These are phyloP conservation scores for Aureobasidium sp. DNA, from an alignment of 2,329 filamentous ascomycete species.

Conservation along the genomic window DNA sequence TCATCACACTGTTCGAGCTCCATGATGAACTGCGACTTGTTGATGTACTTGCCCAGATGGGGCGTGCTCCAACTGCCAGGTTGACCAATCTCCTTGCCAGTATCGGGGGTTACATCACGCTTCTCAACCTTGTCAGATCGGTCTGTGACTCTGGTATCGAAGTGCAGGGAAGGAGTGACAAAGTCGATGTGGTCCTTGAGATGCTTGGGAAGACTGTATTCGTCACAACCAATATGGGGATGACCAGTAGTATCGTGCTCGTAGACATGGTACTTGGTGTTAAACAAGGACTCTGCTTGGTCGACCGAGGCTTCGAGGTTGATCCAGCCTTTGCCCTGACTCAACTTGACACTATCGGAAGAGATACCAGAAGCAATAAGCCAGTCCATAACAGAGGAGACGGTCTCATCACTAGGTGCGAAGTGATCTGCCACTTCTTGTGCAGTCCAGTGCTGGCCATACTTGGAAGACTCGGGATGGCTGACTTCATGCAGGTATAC, in stretches of 20 bases:
- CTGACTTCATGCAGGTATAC: conserved; percentile 32
- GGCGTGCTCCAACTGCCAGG: conserved; percentile 26
- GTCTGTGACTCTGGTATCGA: conserved; percentile 29
- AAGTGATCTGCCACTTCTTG: conserved; percentile 38
- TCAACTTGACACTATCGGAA: conserved; percentile 40
- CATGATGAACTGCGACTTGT: conserved; percentile 20
- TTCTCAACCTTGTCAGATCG: conserved; percentile 19
- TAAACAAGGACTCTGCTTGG: conserved; percentile 47
- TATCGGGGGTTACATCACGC: conserved; percentile 18
- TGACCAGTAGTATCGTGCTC: conserved; percentile 32
- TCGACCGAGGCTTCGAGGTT: conserved; percentile 47
- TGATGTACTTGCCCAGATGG: conserved; percentile 21
- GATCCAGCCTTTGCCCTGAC: conserved; percentile 46
- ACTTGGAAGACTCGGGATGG: conserved; percentile 34
- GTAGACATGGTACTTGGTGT: conserved; percentile 46
- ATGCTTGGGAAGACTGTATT: conserved; percentile 29
- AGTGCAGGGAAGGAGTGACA: conserved; percentile 34
- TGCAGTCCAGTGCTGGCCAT: conserved; percentile 36
- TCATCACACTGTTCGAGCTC: conserved; percentile 40
- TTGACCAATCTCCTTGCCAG: conserved; percentile 21
- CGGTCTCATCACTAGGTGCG: conserved; percentile 24
- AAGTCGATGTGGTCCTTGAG: conserved; percentile 29
- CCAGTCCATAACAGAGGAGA: conserved; percentile 43
- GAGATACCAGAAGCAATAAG: conserved; percentile 46
- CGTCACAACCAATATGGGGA: conserved; percentile 31